Base-by-base conservation (phyloP, 306 rosid species). In the Oemleria cerasiformis region DNA sequence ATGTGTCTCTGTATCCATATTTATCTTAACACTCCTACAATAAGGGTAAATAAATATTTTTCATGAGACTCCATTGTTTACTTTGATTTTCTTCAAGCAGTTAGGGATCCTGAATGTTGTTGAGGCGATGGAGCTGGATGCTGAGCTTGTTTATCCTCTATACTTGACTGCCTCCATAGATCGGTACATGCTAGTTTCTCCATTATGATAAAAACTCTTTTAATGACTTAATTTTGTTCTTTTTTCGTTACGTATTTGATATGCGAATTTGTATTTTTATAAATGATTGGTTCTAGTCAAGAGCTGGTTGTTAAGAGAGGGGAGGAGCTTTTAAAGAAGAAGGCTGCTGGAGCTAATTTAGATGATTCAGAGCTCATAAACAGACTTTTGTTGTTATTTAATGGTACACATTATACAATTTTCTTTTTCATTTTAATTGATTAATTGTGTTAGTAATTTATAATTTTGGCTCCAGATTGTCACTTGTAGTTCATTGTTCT, bases 281-380 rank as follows among this genome's bases (percentile, higher is more conserved):
- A 75, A 71, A 86, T 82, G 78, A 75, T 79, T 84, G 65, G 80
- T 84, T 84, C 83, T 78, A 93, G 98, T 85, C 94, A 93, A 75
- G 98, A 93, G 89, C 80, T 85, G 51, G 91, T 88, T 77, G 78
- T 87, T 75, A 93, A 88, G 88, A 86, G 87, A 84, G 98, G 97
- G 75, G 98, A 93, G 87, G 97, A 88, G 82, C 97, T 93, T 80
- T 70, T 91, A 71, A 93, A 92, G 94, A 90, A 90, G 96, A 93
- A 91, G 86, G 96, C 91, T 77, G 73, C 81, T 74, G 82, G 85
- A 65, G 91, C 92, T 72, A 87, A 86, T 82, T 83, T 93, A 74
- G 98, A 93, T 66, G 94, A 91, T 86, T 79, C 79, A 63, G 80
- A 76, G 76, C 88, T 93, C 74, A 82, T 93, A 76, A 88, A 77